phyloP scores from a whole-genome alignment of 257 asterid species.

The Henckelia pumila region DNA sequence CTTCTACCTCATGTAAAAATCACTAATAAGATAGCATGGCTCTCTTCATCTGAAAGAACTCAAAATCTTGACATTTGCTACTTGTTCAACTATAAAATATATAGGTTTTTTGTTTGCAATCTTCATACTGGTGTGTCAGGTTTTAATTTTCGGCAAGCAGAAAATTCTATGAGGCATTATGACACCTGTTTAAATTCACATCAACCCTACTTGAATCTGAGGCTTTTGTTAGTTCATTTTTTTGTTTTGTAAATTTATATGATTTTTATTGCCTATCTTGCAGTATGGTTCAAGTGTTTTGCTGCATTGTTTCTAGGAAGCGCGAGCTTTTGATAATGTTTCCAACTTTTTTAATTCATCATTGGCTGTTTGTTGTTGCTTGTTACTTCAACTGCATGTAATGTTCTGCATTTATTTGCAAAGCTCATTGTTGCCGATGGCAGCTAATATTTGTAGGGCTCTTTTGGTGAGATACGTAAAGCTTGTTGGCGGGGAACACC shows the following conservation, averaged over 20 bases:
- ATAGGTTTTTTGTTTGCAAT: background rate
- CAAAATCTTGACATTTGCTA: background rate
- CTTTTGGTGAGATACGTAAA: conserved; percentile 94
- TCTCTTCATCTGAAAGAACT: conserved; percentile 8
- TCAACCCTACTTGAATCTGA: conserved; percentile 13
- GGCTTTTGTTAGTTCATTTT: background rate
- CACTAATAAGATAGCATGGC: background rate
- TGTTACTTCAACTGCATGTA: conserved; percentile 6
- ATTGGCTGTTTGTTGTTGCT: conserved; percentile 9
- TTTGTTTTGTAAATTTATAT: background rate
- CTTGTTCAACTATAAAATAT: conserved; percentile 12
- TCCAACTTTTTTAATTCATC: background rate
- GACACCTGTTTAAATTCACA: conserved; percentile 2
- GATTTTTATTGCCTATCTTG: background rate
- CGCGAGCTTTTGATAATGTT: conserved; percentile 4
- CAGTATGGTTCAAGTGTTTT: background rate
- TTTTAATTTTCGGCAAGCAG: conserved; percentile 15
- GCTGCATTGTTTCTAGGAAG: background rate
- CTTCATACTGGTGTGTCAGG: background rate
- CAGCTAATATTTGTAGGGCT: conserved; percentile 65
- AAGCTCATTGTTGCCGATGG: conserved; percentile 31
- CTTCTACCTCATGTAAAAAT: conserved; percentile 15
- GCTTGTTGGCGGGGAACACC: conserved; percentile 99
- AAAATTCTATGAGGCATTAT: background rate
- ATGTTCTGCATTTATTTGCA: conserved; percentile 18